Evolutionary conservation across 495 filamentous ascomycete species (phyloP).

Genomic region (Cryomyces minteri): DNA sequence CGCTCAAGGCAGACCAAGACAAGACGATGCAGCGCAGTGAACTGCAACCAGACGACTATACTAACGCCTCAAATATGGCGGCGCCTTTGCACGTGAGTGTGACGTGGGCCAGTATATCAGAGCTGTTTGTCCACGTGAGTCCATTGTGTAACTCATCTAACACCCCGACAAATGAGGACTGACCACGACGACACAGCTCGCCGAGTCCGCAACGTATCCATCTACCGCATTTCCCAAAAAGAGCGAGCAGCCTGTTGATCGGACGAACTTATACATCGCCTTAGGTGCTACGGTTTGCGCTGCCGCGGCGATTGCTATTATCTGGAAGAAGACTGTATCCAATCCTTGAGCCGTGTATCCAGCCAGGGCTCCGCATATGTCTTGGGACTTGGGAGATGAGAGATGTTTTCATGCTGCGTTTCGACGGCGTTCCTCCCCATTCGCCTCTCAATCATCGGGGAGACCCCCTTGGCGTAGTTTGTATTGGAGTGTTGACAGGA

Average conservation of each 20-base stretch:
- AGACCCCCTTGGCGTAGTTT: no score
- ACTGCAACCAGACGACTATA: conserved; percentile 84
- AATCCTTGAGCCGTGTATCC: no score
- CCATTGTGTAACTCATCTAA: conserved; percentile 6
- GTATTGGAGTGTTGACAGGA: no score
- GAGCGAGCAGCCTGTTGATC: conserved; percentile 65
- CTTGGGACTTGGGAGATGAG: no score
- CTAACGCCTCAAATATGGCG: conserved; percentile 56
- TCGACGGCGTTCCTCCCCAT: no score
- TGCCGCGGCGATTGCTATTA: conserved; percentile 62
- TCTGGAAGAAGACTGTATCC: conserved; percentile 29
- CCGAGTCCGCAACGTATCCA: conserved; percentile 81
- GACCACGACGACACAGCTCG: conserved; percentile 28
- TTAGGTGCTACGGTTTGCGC: conserved; percentile 66
- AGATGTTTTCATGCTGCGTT: no score
- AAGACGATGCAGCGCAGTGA: conserved; percentile 86
- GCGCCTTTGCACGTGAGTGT: conserved; percentile 86
- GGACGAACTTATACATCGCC: conserved; percentile 70
- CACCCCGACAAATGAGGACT: conserved; percentile 7
- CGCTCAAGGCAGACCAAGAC: conserved; percentile 84
- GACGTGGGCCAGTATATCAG: conserved; percentile 76
- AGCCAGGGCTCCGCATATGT: no score
- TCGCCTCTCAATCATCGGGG: no score
- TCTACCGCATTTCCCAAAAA: conserved; percentile 72
- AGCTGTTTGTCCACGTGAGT: conserved; percentile 58